Evolutionary conservation across 202 grass and related monocot species (phyloP).

Genomic region (Setaria italica): DNA sequence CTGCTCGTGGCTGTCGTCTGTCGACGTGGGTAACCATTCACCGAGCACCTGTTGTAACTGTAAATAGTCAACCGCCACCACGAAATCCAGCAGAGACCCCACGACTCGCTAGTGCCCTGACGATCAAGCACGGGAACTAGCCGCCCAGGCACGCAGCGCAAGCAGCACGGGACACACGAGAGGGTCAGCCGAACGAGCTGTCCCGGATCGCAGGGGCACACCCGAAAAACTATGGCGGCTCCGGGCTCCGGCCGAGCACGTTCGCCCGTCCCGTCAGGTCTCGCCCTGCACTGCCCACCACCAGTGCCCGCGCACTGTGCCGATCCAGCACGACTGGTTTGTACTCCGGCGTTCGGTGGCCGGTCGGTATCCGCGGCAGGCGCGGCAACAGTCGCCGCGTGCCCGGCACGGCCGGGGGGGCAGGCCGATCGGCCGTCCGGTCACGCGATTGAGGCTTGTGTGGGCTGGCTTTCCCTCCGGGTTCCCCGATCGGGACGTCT

Average conservation of each 20-base stretch:
- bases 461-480: neutral
- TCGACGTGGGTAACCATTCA: slow-evolving; percentile 2
- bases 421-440: neutral
- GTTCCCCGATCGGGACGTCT: neutral
- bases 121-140: neutral
- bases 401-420: neutral
- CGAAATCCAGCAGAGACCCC: neutral
- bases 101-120: neutral
- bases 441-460: neutral
- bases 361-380: slow-evolving; percentile 23
- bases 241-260: neutral
- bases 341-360: slow-evolving; percentile 35
- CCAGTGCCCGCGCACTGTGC: slow-evolving; percentile 31
- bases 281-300: slow-evolving; percentile 20
- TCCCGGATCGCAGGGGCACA: neutral
- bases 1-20: neutral
- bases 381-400: neutral
- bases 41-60: neutral
- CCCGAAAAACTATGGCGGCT: neutral
- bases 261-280: slow-evolving; percentile 15
- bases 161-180: neutral
- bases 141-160: neutral
- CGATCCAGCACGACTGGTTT: neutral
- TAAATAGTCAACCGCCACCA: neutral
- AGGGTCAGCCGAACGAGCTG: too few species aligned